Evolutionary conservation across 2,329 filamentous ascomycete genomes (phyloP).

Genomic region (Colletotrichum orchidophilum): DNA sequence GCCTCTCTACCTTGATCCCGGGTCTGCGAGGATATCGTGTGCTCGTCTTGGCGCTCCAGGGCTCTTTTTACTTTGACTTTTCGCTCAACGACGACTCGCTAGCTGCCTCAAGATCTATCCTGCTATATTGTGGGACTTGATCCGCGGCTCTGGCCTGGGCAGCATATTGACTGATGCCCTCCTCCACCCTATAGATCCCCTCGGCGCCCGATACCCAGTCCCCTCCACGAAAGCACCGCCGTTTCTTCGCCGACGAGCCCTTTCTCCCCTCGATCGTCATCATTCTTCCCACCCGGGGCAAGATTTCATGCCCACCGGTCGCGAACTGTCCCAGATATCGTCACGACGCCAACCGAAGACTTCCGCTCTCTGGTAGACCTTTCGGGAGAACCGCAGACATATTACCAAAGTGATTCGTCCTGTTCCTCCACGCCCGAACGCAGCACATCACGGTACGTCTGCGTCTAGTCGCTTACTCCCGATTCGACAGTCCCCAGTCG

Average conservation of each 20-base stretch:
- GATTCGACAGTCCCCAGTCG: background rate
- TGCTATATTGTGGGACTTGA: conserved; percentile 39
- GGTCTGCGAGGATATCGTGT: conserved; percentile 14
- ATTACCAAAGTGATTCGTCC: conserved; percentile 50
- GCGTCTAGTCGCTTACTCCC: background rate
- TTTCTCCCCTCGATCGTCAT: conserved; percentile 39
- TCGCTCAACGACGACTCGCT: conserved; percentile 27
- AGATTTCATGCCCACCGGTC: conserved; percentile 40
- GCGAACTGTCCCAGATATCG: conserved; percentile 41
- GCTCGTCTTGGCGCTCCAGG: conserved; percentile 18
- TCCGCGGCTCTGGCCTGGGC: conserved; percentile 26
- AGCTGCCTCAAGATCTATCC: conserved; percentile 5
- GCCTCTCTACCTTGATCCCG: conserved; percentile 8
- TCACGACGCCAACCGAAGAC: conserved; percentile 43
- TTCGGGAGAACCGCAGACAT: conserved; percentile 39
- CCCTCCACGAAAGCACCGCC: conserved; percentile 54
- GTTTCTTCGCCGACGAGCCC: conserved; percentile 55
- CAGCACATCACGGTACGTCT: conserved; percentile 44
- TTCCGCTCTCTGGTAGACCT: conserved; percentile 33
- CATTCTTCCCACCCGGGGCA: conserved; percentile 33
- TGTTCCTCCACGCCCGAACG: conserved; percentile 44
- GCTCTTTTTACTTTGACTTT: conserved; percentile 35
- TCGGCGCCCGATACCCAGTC: conserved; percentile 59
- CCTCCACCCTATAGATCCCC: conserved; percentile 52
- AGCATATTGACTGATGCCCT: conserved; percentile 36